Evolutionary conservation across 2,329 filamentous ascomycete species (phyloP), one percentile per base, ranked within the genome.

Genomic region (Sphaerulina vaccinii): DNA sequence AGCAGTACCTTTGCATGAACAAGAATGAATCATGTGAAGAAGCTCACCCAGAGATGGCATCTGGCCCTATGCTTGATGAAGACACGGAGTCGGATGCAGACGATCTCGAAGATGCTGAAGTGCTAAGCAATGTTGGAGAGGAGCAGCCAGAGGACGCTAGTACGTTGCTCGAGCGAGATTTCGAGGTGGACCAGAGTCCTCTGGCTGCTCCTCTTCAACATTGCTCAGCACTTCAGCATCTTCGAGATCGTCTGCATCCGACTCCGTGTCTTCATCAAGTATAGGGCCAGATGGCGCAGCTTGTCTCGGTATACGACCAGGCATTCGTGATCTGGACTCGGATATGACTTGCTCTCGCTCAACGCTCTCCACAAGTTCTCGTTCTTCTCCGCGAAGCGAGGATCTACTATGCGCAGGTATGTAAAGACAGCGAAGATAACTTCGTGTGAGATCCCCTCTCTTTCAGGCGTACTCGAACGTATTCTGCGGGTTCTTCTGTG

Each of bases 401-500:
- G n/a, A n/a, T n/a, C n/a, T n/a, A n/a, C n/a, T n/a, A n/a, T n/a
- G n/a, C n/a, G n/a, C n/a, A n/a, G n/a, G n/a, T n/a, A n/a, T n/a
- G n/a, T n/a, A n/a, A n/a, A n/a, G n/a, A n/a, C n/a, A n/a, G n/a
- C n/a, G n/a, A n/a, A n/a, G n/a, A n/a, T n/a, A n/a, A n/a, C n/a
- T n/a, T n/a, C n/a, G n/a, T n/a, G n/a, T n/a, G n/a, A n/a, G n/a
- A n/a, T n/a, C n/a, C n/a, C n/a, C n/a, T n/a, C n/a, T n/a, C n/a
- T 23, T 79, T 76, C 47, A 77, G 74, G 35, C 60, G 52, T 33
- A 50, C 52, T 35, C 51, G 41, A 46, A 64, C 57, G 29, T 71
- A 60, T 13, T 68, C 65, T 11, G 72, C 66, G 27, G 68, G 67
- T 46, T 73, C 68, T 1, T 70, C 79, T 55, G 86, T 88, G 61